Base-by-base conservation (phyloP, 2,329 filamentous ascomycete genomes). In the Fusarium fujikuroi region DNA sequence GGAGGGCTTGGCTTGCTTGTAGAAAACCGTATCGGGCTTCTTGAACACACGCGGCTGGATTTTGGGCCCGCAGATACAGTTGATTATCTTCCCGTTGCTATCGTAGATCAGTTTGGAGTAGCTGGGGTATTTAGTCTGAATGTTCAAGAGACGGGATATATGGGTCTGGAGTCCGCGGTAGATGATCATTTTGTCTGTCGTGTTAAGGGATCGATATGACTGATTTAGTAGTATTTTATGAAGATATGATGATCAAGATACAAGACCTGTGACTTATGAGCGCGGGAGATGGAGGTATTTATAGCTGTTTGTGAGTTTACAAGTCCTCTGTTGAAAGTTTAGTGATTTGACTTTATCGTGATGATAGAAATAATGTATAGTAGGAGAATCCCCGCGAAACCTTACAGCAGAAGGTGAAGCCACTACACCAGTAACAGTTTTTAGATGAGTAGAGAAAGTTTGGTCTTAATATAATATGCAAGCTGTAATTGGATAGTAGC, bases 221-320 rank as follows among this genome's bases (percentile, higher is more conserved):
- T 25, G 12, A n/a, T 5, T 18, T 12, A 1, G 7, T n/a, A 11
- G 19, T 30, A 11, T 19, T 10, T 9, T 12, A 4, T 30, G 23
- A 8, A 8, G n/a, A 21, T 28, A 16, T 1, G 1, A 14, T 56
- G 23, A 6, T 4, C 11, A 10, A 36, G 10, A n/a, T 18, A 11
- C 9, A 28, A 47, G 0, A 7, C 2, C 0, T 9, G 4, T 16
- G 9, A 11, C 9, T 6, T 3, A 21, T 28, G 0, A 2, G 2
- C 1, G 9, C 10, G 3, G 19, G 5, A 50, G 6, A 28, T 5
- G 15, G 9, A 3, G 4, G 8, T 9, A 19, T 23, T 59, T 59
- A 37, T 59, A 50, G 11, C 3, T 30, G 7, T 37, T 12, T 23
- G 8, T n/a, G 7, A 1, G 8, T 3, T n/a, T 12, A 11, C 11